phyloP scores from a whole-genome alignment of 331 rosid species.

The Malus hybrid region DNA sequence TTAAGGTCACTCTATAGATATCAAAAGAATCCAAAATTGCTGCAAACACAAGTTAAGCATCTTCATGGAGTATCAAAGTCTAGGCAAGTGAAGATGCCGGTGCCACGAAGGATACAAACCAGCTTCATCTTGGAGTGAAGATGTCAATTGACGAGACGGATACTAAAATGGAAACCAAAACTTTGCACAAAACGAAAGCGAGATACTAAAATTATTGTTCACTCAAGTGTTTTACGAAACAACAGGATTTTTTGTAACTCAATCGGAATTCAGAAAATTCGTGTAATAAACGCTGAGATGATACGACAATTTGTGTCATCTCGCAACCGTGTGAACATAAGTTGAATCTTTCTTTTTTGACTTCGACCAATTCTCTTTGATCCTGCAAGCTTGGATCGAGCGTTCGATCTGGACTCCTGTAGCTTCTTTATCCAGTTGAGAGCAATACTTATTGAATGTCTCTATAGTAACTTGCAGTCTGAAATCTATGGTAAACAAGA shows the following conservation, averaged over 20 bases:
- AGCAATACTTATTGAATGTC: constrained; percentile 68
- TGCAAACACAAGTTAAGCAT: not conserved
- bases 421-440: constrained; percentile 58
- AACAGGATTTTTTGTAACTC: constrained; percentile 11
- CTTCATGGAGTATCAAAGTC: not conserved
- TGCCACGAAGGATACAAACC: not conserved
- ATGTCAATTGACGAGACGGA: not conserved
- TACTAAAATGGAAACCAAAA: not conserved
- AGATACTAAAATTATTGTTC: not conserved
- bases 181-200: constrained; percentile 1
- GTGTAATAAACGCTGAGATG: constrained; percentile 16
- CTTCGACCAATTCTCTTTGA: constrained; percentile 75
- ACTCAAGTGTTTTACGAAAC: not conserved
- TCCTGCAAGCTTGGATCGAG: constrained; percentile 66
- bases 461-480: constrained; percentile 76
- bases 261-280: not conserved
- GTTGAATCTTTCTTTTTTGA: constrained; percentile 60
- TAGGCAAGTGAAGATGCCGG: not conserved
- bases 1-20: not conserved
- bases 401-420: constrained; percentile 59
- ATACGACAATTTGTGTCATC: constrained; percentile 30
- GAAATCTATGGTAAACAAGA: constrained; percentile 79
- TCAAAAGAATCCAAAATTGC: not conserved
- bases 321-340: constrained; percentile 60
- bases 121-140: not conserved